These are phyloP conservation scores for Hygrophorus pudorinus DNA, from an alignment of 768 basidiomycete species.

Conservation along the genomic window DNA sequence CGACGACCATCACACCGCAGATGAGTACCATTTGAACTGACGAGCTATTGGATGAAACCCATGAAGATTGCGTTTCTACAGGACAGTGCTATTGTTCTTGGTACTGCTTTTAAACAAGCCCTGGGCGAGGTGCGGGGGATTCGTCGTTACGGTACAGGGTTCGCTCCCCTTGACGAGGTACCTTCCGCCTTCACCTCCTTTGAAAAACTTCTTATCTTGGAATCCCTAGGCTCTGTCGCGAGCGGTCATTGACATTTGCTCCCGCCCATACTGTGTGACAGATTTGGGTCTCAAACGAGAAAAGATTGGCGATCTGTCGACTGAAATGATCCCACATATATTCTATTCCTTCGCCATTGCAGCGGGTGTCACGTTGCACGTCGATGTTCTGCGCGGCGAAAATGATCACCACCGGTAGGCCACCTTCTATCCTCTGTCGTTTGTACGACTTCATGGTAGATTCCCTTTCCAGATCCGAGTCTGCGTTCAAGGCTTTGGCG, in stretches of 20 bases:
- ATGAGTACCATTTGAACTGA: conserved; percentile 43
- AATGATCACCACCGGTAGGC: conserved; percentile 96
- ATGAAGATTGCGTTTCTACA: conserved; percentile 29
- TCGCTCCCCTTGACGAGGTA: conserved; percentile 95
- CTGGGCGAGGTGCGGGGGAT: conserved; percentile 93
- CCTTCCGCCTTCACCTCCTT: conserved; percentile 10
- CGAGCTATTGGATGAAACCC: not conserved
- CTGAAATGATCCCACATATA: conserved; percentile 97
- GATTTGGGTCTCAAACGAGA: conserved; percentile 82
- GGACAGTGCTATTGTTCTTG: conserved; percentile 82
- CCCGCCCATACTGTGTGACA: conserved; percentile 90
- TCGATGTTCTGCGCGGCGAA: conserved; percentile 89
- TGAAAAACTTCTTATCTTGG: not conserved
- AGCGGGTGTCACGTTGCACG: conserved; percentile 86
- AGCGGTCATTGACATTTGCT: conserved; percentile 97
- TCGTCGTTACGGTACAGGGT: conserved; percentile 89
- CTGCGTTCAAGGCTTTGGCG: conserved; percentile 96
- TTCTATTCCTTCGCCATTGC: conserved; percentile 98
- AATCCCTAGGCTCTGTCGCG: conserved; percentile 73
- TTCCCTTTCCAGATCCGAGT: conserved; percentile 62
- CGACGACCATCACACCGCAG: conserved; percentile 98
- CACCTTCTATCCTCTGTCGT: no score
- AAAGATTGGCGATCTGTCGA: conserved; percentile 90
- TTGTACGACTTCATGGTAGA: not conserved
- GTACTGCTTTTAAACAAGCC: conserved; percentile 88